phyloP scores from a whole-genome alignment of 257 asterid species.

The Solanum chaucha region DNA sequence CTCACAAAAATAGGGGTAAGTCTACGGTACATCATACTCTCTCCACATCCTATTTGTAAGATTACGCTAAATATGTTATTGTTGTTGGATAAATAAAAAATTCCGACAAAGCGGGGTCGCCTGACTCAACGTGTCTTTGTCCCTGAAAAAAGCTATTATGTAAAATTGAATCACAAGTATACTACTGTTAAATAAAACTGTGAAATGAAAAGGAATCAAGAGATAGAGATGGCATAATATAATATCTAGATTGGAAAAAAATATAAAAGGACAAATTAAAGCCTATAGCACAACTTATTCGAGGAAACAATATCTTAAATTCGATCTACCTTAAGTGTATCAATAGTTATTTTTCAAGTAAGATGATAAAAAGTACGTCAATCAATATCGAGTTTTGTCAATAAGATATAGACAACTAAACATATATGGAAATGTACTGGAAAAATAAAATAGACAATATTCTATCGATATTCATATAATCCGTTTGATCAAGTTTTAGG shows the following conservation, averaged over 20 bases:
- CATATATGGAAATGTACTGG: background rate
- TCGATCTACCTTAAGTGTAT: background rate
- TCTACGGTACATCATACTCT: no score
- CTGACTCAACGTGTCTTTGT: background rate
- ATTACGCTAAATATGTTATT: no score
- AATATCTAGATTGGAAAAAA: background rate
- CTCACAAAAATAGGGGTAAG: background rate
- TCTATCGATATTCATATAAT: background rate
- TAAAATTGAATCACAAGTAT: background rate
- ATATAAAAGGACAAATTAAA: background rate
- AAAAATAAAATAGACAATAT: background rate
- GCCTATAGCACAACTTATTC: background rate
- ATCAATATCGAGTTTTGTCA: background rate
- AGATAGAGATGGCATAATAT: background rate
- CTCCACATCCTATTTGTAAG: no score
- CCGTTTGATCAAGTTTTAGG: no score
- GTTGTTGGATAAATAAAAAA: no score
- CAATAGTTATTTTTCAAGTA: background rate
- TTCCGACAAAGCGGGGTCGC: background rate
- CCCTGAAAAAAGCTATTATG: background rate
- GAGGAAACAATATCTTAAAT: background rate
- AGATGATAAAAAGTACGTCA: background rate
- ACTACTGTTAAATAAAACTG: background rate
- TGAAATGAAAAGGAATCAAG: background rate
- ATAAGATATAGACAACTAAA: background rate